Base-by-base conservation (phyloP, 2,329 filamentous ascomycete genomes). In the Colletotrichum sp. region DNA sequence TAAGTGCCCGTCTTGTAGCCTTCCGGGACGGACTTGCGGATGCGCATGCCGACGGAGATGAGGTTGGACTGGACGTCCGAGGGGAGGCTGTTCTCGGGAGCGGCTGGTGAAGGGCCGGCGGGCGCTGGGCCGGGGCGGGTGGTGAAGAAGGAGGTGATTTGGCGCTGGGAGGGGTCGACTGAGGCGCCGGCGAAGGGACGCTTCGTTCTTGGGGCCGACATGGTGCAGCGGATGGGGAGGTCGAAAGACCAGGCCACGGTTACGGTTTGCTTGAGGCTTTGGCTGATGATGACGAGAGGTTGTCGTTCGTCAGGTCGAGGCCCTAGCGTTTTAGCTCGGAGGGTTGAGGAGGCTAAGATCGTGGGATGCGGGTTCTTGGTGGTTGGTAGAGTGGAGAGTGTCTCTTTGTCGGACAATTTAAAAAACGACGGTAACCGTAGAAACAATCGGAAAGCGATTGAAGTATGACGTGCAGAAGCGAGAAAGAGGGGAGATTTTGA, bases 41-140 rank as follows among this genome's bases (percentile, higher is more conserved):
- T 91, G 28, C 96, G 93, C 96, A 98, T 98, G 81, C 96, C 96
- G 78, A 99, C 96, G 80, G 91, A 95, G 57, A 98, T 89, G n/a
- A 99, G 92, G 77, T 94, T 94, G 43, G 96, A 90, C 84, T 98
- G 95, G 36, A 98, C 89, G 9, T 88, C 88, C 28, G 89, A 84
- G 2, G 95, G 92, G 16, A 96, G 87, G 6, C 83, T 80, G 5
- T 92, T 91, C 18, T 87, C 85, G 3, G 71, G 43, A 65, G 76
- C 65, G 66, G 61, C 71, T 24, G 76, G 55, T 61, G 74, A 69
- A 12, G 70, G 64, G 28, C 77, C 79, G 36, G 78, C 78, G 59
- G 79, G 34, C 60, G 63, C 67, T 68, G 78, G 68, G 18, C 71
- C 74, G 12, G 71, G 30, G 14, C 60, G 71, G 12, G 75, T 78